Conservation (phyloP, 2,329 filamentous ascomycete species). For the Madurella fahalii region DNA sequence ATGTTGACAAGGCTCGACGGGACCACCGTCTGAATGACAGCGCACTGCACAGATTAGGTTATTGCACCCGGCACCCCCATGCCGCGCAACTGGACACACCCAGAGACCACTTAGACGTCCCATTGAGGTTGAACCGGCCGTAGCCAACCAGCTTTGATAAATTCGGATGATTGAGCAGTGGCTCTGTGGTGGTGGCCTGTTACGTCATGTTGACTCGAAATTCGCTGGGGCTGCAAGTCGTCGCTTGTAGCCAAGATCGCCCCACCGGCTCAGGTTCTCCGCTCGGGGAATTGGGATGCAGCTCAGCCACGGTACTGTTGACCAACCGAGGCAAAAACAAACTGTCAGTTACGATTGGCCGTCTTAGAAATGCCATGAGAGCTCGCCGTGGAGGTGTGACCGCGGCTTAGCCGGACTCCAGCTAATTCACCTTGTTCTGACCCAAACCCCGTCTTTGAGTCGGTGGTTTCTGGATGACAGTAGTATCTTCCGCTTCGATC, state of each 20-base stretch:
- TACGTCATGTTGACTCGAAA: not conserved
- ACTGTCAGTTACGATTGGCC: too few species aligned
- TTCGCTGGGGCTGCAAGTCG: not conserved
- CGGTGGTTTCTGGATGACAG: too few species aligned
- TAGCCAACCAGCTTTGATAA: not conserved
- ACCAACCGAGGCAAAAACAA: too few species aligned
- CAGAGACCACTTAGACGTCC: not conserved
- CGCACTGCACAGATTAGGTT: not conserved
- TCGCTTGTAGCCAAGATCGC: not conserved
- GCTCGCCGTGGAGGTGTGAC: too few species aligned
- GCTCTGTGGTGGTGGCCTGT: not conserved
- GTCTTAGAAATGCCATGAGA: too few species aligned
- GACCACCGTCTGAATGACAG: not conserved
- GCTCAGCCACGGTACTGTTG: too few species aligned
- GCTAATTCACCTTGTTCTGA: too few species aligned
- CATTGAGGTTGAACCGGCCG: not conserved
- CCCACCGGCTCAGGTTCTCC: not conserved
- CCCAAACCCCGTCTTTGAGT: too few species aligned
- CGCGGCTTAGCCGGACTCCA: too few species aligned
- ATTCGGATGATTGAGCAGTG: not conserved
- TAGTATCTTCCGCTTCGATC: too few species aligned
- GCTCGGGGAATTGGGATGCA: not conserved
- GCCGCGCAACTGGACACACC: too few species aligned
- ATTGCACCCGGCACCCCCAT: too few species aligned
- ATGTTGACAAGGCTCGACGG: not conserved